phyloP scores from a whole-genome alignment of 306 rosid species.

The Prunus davidiana region DNA sequence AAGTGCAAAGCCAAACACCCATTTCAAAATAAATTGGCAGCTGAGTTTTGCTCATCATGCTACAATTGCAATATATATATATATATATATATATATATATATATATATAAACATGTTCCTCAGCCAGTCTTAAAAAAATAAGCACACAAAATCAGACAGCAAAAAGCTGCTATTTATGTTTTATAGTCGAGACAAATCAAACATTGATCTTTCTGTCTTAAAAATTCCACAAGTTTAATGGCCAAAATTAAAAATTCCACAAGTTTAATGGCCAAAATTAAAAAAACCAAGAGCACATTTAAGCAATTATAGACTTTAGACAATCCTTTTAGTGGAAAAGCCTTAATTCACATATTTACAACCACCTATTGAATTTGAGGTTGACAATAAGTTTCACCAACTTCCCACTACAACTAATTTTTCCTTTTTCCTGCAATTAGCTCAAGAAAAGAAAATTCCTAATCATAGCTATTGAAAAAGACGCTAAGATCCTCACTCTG shows the following conservation, averaged over 20 bases:
- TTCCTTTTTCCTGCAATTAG: constrained; percentile 5
- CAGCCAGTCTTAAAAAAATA: neutral
- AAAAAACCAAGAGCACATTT: neutral
- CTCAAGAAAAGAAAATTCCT: constrained; percentile 13
- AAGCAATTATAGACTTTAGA: too few relatives aligned
- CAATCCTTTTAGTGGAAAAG: neutral
- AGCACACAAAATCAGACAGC: neutral
- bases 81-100: too few relatives aligned
- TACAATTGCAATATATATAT: neutral
- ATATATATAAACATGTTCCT: neutral
- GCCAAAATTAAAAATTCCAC: neutral
- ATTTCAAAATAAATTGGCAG: neutral
- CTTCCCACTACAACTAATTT: constrained; percentile 1
- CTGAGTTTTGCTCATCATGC: neutral
- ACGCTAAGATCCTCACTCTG: neutral
- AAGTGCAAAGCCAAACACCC: neutral
- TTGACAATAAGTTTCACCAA: constrained; percentile 7
- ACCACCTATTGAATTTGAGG: constrained; percentile 18
- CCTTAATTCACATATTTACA: constrained; percentile 36
- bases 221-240: neutral
- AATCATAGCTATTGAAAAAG: neutral
- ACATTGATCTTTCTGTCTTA: neutral
- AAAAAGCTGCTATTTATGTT: neutral
- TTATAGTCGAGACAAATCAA: neutral
- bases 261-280: neutral